Base-by-base conservation (phyloP, 805 yeast genomes). In the Barnettozyma sp. region DNA sequence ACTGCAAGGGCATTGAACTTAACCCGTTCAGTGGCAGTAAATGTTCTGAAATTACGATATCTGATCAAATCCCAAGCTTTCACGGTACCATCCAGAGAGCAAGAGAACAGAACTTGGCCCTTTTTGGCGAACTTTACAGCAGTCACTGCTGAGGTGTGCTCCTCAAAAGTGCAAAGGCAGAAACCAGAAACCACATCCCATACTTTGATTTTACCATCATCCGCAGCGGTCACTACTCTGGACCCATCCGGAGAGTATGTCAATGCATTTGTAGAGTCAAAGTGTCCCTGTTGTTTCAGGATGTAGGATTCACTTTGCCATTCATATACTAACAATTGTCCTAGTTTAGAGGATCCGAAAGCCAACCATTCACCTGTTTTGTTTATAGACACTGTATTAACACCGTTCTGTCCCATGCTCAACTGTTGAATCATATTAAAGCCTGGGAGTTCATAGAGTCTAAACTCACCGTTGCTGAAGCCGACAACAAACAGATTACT, bases 231-330 rank as follows among this genome's bases (percentile, higher is more conserved):
- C 4, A 90, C 92, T 4, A 90, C 70, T 49, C 86, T 71, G 3
- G 94, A 73, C 1, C 97, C 98, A 63, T 92, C 98, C 0, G 97
- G 96, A 1, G 97, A 85, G 52, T 92, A 92, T 22, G 82, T 75
- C 30, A 92, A 55, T 12, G 86, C 70, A 52, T 86, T 90, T 58
- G 87, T 74, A 0, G 95, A 68, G 58, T 92, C 98, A 54, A 84
- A 90, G 60, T 92, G 98, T 17, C 97, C 97, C 60, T 92, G 98
- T 56, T 92, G 98, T 55, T 90, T 88, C 45, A 92, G 66, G 31
- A 92, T 82, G 55, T 90, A 92, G 0, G 96, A 84, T 58, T 92
- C 98, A 5, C 95, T 83, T 63, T 92, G 96, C 98, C 98, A 92
- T 67, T 92, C 98, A 67, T 94, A 92, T 1, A 92, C 98, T 39